Evolutionary conservation across 2,329 filamentous ascomycete genomes (phyloP).

Genomic region (Lachnellula cervina): DNA sequence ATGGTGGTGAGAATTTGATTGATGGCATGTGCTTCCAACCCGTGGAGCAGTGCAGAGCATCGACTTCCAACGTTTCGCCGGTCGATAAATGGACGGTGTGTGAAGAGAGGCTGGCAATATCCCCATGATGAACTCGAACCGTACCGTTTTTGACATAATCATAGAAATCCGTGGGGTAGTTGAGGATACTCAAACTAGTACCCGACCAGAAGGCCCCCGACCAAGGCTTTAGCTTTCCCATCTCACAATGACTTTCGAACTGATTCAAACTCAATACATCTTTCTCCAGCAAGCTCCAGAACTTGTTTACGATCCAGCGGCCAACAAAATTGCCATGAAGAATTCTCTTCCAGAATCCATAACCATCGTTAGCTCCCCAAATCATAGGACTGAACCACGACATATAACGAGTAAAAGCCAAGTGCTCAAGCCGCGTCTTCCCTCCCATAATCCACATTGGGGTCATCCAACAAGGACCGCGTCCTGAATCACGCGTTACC

Average conservation of each 20-base stretch:
- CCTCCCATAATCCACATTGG: slow-evolving; percentile 60
- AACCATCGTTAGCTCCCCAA: slow-evolving; percentile 63
- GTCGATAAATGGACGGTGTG: slow-evolving; percentile 47
- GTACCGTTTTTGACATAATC: slow-evolving; percentile 49
- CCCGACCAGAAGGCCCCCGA: slow-evolving; percentile 47
- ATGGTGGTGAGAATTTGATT: slow-evolving; percentile 47
- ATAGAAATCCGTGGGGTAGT: slow-evolving; percentile 54
- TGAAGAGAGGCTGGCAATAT: slow-evolving; percentile 43
- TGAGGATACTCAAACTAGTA: slow-evolving; percentile 53
- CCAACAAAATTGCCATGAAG: slow-evolving; percentile 55
- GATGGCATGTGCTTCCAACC: slow-evolving; percentile 53
- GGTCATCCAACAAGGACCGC: slow-evolving; percentile 55
- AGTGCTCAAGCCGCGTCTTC: slow-evolving; percentile 63
- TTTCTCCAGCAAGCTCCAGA: slow-evolving; percentile 50
- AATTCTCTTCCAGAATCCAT: slow-evolving; percentile 47
- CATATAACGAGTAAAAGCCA: slow-evolving; percentile 61
- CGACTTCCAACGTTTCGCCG: slow-evolving; percentile 42
- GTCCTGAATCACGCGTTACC: slow-evolving; percentile 33
- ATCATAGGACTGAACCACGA: slow-evolving; percentile 73
- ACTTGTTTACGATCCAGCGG: slow-evolving; percentile 48
- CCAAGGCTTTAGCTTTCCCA: slow-evolving; percentile 50
- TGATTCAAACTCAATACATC: background rate
- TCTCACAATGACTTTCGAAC: slow-evolving; percentile 40
- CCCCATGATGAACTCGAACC: slow-evolving; percentile 48
- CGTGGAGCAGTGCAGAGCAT: slow-evolving; percentile 51